Conservation (phyloP, 768 basidiomycete species). For the Amanita brunnescens region DNA sequence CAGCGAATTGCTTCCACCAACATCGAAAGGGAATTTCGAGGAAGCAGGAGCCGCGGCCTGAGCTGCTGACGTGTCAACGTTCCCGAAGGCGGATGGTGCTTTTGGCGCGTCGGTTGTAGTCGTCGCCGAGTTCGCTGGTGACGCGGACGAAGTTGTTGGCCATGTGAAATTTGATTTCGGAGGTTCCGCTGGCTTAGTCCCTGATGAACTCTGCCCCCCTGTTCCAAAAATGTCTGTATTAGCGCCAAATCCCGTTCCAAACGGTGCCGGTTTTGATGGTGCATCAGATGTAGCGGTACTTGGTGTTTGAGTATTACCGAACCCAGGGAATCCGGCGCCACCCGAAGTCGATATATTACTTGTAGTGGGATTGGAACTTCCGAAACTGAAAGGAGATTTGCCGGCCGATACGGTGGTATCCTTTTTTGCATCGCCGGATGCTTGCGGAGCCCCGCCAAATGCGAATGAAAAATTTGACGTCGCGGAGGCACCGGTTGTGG, state of each 20-base stretch:
- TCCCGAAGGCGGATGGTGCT: neutral
- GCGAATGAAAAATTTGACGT: neutral
- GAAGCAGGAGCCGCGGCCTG: neutral
- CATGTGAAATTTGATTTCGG: slow-evolving; percentile 11
- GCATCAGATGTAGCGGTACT: neutral
- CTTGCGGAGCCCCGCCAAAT: neutral
- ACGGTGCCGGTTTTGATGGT: neutral
- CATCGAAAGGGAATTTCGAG: slow-evolving; percentile 5
- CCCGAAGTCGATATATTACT: neutral
- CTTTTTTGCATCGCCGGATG: neutral
- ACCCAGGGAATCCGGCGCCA: neutral
- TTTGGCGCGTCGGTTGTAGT: neutral
- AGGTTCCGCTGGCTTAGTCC: slow-evolving; percentile 10
- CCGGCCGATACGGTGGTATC: neutral
- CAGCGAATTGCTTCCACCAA: slow-evolving; percentile 9
- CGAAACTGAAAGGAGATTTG: neutral
- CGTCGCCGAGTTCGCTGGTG: neutral
- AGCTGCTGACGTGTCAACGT: too few species aligned
- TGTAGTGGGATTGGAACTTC: neutral
- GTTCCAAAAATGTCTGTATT: neutral
- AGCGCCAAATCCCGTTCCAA: neutral
- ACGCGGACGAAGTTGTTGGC: neutral
- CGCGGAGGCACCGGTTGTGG: neutral
- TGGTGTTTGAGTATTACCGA: neutral
- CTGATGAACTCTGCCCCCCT: neutral